phyloP scores from a whole-genome alignment of 257 asterid genomes.

The Apocynum venetum region DNA sequence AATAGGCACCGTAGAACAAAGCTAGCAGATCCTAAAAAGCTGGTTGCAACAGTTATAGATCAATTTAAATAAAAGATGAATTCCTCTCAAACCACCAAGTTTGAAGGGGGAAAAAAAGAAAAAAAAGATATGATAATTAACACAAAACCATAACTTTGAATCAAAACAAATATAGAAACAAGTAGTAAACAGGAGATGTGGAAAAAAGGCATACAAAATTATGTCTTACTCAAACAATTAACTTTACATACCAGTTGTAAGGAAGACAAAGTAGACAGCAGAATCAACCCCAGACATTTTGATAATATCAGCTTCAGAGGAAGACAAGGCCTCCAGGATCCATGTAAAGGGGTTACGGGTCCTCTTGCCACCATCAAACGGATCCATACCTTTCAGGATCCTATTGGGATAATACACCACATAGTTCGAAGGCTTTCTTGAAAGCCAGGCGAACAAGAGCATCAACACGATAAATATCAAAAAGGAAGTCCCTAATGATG shows the following conservation, averaged over 20 bases:
- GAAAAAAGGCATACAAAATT: not conserved
- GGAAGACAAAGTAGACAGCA: slow-evolving; percentile 91
- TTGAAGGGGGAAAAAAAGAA: not conserved
- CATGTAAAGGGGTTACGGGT: slow-evolving; percentile 77
- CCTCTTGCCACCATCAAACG: slow-evolving; percentile 52
- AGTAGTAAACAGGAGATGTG: not conserved
- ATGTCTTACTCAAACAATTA: not conserved
- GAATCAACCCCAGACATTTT: slow-evolving; percentile 82
- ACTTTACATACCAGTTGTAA: slow-evolving; percentile 52
- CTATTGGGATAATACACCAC: slow-evolving; percentile 78
- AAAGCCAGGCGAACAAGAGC: slow-evolving; percentile 73
- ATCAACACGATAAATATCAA: slow-evolving; percentile 56
- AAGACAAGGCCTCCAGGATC: slow-evolving; percentile 73
- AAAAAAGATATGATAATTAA: not conserved
- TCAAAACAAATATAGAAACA: not conserved
- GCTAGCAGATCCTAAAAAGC: slow-evolving; percentile 9
- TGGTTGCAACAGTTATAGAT: not conserved
- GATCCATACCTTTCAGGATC: slow-evolving; percentile 71
- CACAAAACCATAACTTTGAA: not conserved
- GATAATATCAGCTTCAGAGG: slow-evolving; percentile 79
- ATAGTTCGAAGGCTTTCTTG: slow-evolving; percentile 56
- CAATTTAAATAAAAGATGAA: not conserved
- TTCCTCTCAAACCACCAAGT: not conserved
- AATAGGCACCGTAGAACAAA: not conserved
- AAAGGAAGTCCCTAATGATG: slow-evolving; percentile 81